phyloP scores from a whole-genome alignment of 2,329 filamentous ascomycete genomes.

The Trichoderma sp. region DNA sequence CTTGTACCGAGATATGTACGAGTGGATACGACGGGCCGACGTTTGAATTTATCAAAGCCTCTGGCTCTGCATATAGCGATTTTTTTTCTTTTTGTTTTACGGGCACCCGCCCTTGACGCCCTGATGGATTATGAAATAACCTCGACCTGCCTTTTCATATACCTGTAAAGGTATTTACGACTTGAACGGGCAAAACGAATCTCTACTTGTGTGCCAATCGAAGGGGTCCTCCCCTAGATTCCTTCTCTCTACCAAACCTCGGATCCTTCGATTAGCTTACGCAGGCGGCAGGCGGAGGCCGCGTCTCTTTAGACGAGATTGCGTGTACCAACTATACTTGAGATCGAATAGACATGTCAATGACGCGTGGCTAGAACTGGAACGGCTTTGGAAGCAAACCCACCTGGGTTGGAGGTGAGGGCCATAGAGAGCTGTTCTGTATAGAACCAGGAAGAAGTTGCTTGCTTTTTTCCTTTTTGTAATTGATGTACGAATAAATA shows the following conservation, averaged over 20 bases:
- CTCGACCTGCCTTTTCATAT: conserved; percentile 26
- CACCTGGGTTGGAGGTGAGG: neutral
- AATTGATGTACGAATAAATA: conserved; percentile 30
- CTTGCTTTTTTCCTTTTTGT: conserved; percentile 23
- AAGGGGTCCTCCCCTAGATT: neutral
- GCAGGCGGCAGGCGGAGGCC: conserved; percentile 15
- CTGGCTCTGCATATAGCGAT: conserved; percentile 12
- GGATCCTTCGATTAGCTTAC: neutral
- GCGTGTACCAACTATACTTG: conserved; percentile 36
- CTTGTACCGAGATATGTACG: conserved; percentile 30
- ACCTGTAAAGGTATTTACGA: conserved; percentile 33
- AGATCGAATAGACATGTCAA: conserved; percentile 33
- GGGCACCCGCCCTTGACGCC: conserved; percentile 22
- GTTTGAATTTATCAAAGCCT: conserved; percentile 24
- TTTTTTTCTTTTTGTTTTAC: neutral
- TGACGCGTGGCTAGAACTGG: conserved; percentile 32
- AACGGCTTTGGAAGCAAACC: neutral
- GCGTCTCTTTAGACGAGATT: conserved; percentile 32
- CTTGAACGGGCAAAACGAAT: conserved; percentile 26
- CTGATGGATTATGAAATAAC: conserved; percentile 26
- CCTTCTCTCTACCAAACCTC: neutral
- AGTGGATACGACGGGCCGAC: conserved; percentile 25
- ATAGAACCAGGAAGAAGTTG: conserved; percentile 18
- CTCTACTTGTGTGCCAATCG: neutral
- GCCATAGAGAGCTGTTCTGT: neutral